phyloP scores from a whole-genome alignment of 1,284 basidiomycete genomes.

The Somion occarium region DNA sequence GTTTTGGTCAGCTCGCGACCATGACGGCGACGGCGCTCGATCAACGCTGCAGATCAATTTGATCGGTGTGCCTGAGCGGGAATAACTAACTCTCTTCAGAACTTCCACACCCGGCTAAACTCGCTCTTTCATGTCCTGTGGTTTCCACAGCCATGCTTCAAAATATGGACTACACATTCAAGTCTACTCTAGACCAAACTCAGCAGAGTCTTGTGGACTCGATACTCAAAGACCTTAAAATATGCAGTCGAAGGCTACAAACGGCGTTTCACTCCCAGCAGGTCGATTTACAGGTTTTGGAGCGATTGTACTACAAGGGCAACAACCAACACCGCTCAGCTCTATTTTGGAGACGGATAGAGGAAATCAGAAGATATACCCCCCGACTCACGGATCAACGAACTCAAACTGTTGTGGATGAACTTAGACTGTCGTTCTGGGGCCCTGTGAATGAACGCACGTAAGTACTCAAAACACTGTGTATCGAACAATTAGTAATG shows the following conservation, averaged over 20 bases:
- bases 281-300: conserved; percentile 57
- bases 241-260: conserved; percentile 46
- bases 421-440: conserved; percentile 56
- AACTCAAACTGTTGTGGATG: conserved; percentile 39
- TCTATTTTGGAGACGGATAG: conserved; percentile 64
- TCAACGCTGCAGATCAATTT: too few relatives aligned
- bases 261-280: conserved; percentile 36
- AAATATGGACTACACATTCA: conserved; percentile 16
- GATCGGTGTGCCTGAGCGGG: too few relatives aligned
- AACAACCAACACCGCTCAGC: conserved; percentile 75
- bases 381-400: conserved; percentile 41
- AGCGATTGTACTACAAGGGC: conserved; percentile 71
- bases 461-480: conserved; percentile 31
- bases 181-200: conserved; percentile 32
- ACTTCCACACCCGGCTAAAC: too few relatives aligned
- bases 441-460: conserved; percentile 34
- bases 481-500: conserved; percentile 2
- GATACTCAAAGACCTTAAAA: conserved; percentile 57
- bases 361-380: conserved; percentile 56
- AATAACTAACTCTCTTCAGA: too few relatives aligned
- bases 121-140: not conserved
- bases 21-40: too few relatives aligned
- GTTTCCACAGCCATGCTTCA: not conserved
- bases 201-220: conserved; percentile 43
- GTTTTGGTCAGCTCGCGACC: too few relatives aligned